phyloP scores from a whole-genome alignment of 78 protist genomes.

The Planoprotostelium fungivorum region DNA sequence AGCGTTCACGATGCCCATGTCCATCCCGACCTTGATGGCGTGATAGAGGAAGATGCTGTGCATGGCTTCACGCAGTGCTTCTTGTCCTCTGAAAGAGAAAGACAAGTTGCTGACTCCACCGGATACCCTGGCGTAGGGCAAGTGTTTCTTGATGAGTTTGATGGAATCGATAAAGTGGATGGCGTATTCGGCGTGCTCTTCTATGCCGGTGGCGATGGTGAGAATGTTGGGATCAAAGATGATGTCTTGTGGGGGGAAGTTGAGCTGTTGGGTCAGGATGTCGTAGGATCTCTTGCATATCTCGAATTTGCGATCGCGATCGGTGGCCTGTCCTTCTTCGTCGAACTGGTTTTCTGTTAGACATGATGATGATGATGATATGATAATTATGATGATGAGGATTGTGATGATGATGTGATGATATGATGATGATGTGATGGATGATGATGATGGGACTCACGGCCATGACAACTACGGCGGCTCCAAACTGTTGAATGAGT shows the following conservation, averaged over 20 bases:
- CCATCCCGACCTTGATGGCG: conserved; percentile 91
- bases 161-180: conserved; percentile 90
- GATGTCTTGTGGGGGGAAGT: conserved; percentile 91
- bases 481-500: conserved; percentile 77
- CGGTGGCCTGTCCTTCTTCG: conserved; percentile 96
- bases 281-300: conserved; percentile 94
- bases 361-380: no score
- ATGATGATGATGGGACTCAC: neutral
- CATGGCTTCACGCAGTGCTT: conserved; percentile 91
- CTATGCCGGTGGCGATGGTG: conserved; percentile 95
- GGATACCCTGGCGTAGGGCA: conserved; percentile 75
- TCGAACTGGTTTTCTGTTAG: conserved; percentile 82
- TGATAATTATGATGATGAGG: neutral
- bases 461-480: conserved; percentile 97
- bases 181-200: conserved; percentile 96
- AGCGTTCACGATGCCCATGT: conserved; percentile 98
- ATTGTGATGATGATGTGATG: no score
- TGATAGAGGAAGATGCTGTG: conserved; percentile 92
- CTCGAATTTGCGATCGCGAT: conserved; percentile 70
- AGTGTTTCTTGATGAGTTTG: conserved; percentile 55
- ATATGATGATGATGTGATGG: no score
- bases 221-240: conserved; percentile 98
- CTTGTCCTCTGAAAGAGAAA: conserved; percentile 96
- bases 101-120: conserved; percentile 99
- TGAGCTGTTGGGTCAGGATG: conserved; percentile 63